These are phyloP conservation scores for Salix purpurea DNA, from an alignment of 345 rosid genomes.

Conservation along the genomic window DNA sequence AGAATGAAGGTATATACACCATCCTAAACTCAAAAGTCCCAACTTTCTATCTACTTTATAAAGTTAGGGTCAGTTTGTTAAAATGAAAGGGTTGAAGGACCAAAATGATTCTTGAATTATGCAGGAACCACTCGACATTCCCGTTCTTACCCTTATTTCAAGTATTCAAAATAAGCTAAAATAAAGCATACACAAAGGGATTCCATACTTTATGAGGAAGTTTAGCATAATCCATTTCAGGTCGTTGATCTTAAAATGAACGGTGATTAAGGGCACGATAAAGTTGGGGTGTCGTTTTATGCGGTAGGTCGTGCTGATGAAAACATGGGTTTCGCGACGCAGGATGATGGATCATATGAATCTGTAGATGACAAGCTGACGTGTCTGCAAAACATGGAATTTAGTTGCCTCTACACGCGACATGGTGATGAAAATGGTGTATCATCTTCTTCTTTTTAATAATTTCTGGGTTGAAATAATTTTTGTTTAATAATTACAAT, in stretches of 20 bases:
- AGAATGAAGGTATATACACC: neutral
- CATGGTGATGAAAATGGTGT: neutral
- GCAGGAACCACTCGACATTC: neutral
- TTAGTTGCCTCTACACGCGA: conserved; percentile 5
- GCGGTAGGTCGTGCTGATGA: neutral
- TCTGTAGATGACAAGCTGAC: neutral
- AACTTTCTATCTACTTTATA: neutral
- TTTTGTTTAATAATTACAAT: too few species aligned
- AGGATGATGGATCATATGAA: neutral
- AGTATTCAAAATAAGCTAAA: neutral
- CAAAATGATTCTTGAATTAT: neutral
- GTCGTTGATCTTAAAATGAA: neutral
- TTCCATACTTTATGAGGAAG: neutral
- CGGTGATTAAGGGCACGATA: neutral
- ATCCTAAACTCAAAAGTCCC: neutral
- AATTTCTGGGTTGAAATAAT: neutral
- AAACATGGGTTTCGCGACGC: neutral
- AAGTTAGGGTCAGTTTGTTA: neutral
- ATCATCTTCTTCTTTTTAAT: neutral
- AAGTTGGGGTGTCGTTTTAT: neutral
- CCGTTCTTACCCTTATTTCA: neutral
- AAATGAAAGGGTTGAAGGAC: neutral
- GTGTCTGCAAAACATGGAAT: conserved; percentile 6
- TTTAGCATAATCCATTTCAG: neutral
- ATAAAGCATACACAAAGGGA: neutral